phyloP scores from a whole-genome alignment of 768 basidiomycete species.

The Aureoboletus auriporus region DNA sequence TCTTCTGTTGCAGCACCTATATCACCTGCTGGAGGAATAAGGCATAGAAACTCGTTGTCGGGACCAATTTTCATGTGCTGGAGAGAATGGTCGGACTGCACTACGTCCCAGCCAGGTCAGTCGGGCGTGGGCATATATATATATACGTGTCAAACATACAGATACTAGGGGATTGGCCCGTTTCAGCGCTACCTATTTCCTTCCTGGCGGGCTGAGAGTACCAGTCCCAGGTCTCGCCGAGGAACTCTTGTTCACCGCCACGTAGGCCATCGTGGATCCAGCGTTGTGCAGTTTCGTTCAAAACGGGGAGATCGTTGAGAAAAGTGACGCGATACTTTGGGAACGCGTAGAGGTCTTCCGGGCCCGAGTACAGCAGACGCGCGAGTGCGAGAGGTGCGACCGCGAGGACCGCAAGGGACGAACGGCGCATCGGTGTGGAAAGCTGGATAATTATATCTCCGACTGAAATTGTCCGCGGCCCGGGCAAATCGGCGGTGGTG shows the following conservation, averaged over 20 bases:
- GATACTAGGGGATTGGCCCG: constrained; percentile 25
- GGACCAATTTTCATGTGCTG: constrained; percentile 75
- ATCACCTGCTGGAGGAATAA: constrained; percentile 65
- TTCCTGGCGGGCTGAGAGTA: constrained; percentile 40
- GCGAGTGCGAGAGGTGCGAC: constrained; percentile 17
- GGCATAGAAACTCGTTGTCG: constrained; percentile 67
- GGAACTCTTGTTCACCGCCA: constrained; percentile 75
- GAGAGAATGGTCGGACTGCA: constrained; percentile 46
- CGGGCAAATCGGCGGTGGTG: background rate
- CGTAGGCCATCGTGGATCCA: constrained; percentile 72
- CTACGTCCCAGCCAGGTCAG: constrained; percentile 14
- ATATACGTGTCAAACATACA: constrained; percentile 33
- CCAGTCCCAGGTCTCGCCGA: constrained; percentile 57
- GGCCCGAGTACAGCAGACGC: constrained; percentile 59
- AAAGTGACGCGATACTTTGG: constrained; percentile 80
- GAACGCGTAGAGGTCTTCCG: constrained; percentile 76
- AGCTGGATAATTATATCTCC: constrained; percentile 28
- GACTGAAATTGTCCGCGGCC: constrained; percentile 22
- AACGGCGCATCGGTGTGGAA: constrained; percentile 21
- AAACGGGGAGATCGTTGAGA: constrained; percentile 72
- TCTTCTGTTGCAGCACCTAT: constrained; percentile 46
- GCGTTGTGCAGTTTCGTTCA: constrained; percentile 64
- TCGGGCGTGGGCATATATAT: background rate
- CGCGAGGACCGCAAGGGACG: constrained; percentile 12
- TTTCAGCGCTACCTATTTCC: constrained; percentile 57